These are phyloP conservation scores for Trichoderma asperelloides DNA, from an alignment of 495 filamentous ascomycete genomes.

Conservation along the genomic window DNA sequence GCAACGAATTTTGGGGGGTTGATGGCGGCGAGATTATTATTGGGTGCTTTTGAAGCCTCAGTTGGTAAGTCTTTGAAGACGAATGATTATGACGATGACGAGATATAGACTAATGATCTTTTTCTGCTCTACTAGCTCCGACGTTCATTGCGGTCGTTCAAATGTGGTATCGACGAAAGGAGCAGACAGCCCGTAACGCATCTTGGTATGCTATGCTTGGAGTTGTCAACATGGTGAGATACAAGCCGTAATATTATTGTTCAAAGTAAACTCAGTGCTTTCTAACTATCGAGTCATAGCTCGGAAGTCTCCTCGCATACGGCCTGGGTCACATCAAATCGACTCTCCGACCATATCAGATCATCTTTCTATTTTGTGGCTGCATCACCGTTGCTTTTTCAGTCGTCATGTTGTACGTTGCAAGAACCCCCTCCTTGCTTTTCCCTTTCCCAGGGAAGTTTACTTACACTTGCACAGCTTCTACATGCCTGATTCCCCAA, in stretches of 20 bases:
- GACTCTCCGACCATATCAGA: conserved; percentile 43
- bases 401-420: conserved; percentile 29
- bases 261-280: neutral
- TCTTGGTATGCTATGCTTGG: conserved; percentile 56
- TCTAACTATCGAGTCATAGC: neutral
- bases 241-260: neutral
- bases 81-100: neutral
- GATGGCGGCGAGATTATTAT: conserved; percentile 20
- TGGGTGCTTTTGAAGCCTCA: conserved; percentile 24
- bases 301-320: conserved; percentile 30
- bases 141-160: conserved; percentile 52
- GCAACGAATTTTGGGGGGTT: conserved; percentile 26
- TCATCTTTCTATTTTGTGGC: conserved; percentile 49
- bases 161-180: conserved; percentile 54
- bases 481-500: conserved; percentile 49
- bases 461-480: neutral
- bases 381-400: conserved; percentile 43
- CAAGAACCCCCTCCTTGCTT: too few relatives aligned
- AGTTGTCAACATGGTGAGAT: conserved; percentile 41
- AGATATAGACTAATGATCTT: neutral
- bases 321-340: conserved; percentile 48
- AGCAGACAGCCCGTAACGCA: conserved; percentile 49
- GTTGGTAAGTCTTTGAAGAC: neutral
- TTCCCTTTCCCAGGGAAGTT: neutral
- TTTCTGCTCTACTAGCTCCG: conserved; percentile 38